Percentiles rank a stretch among this genome's conserved stretches.
Evolutionary conservation across 495 filamentous ascomycete species (phyloP).

Genomic region (Melanomma pulvis-pyrius): DNA sequence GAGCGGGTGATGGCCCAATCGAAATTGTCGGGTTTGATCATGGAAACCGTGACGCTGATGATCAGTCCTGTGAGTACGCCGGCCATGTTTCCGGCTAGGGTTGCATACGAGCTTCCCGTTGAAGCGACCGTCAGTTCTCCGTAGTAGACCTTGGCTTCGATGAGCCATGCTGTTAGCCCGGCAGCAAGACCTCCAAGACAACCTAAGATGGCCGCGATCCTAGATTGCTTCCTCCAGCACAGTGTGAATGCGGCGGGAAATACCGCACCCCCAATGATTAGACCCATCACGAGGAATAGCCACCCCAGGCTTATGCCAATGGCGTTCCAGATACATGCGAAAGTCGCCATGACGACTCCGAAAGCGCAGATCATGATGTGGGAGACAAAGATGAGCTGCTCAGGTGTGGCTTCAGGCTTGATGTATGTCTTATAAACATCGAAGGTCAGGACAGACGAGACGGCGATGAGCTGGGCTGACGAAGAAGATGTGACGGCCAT

Average conservation of each 20-base stretch:
- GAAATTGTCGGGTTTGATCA: conserved; percentile 45
- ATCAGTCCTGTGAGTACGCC: conserved; percentile 72
- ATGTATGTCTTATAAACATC: conserved; percentile 70
- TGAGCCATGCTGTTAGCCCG: conserved; percentile 83
- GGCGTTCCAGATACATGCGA: conserved; percentile 58
- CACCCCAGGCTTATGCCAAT: conserved; percentile 49
- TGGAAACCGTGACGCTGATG: conserved; percentile 79
- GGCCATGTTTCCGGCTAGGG: conserved; percentile 81
- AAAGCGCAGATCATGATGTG: conserved; percentile 74
- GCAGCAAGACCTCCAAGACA: conserved; percentile 75
- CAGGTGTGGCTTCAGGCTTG: conserved; percentile 61
- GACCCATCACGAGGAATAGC: conserved; percentile 85
- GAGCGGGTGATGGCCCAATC: conserved; percentile 5
- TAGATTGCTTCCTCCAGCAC: conserved; percentile 79
- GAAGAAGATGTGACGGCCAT: conserved; percentile 92
- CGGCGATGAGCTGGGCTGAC: conserved; percentile 86
- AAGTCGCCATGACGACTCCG: conserved; percentile 78
- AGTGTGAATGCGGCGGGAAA: conserved; percentile 79
- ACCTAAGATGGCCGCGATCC: conserved; percentile 70
- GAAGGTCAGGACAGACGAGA: conserved; percentile 89
- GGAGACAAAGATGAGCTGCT: conserved; percentile 78
- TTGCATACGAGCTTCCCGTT: conserved; percentile 79
- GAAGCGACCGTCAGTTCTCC: conserved; percentile 71
- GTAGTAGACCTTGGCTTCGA: conserved; percentile 70
- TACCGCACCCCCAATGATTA: conserved; percentile 85